Percentiles rank a stretch among this genome's conserved stretches.
Evolutionary conservation across 192 early-diverging fungal species (phyloP).

Genomic region (Backusella mclennaniae): DNA sequence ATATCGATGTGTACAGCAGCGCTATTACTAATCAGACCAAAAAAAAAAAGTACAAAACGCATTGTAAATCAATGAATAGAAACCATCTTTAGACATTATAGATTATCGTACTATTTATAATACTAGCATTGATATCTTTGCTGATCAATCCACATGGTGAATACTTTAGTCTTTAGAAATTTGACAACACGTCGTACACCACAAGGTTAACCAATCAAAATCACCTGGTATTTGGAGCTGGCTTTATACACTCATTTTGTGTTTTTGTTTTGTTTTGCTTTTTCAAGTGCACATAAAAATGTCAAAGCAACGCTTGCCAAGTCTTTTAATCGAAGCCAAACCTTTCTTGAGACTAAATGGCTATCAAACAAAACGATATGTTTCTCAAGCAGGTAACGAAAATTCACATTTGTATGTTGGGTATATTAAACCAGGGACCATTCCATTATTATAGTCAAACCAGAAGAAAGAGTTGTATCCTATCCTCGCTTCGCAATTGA

Average conservation of each 20-base stretch:
- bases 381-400: background rate
- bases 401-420: background rate
- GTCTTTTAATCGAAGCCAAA: background rate
- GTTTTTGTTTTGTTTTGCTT: background rate
- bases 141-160: too few species aligned
- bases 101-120: too few species aligned
- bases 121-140: too few species aligned
- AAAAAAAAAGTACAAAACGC: too few species aligned
- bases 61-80: too few species aligned
- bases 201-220: background rate
- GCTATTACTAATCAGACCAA: too few species aligned
- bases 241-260: background rate
- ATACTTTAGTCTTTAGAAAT: background rate
- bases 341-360: background rate
- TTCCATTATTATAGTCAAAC: background rate
- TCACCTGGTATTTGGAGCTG: background rate
- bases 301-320: background rate
- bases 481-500: conserved; percentile 13
- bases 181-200: background rate
- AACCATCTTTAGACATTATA: too few species aligned
- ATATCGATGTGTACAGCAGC: too few species aligned
- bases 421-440: background rate
- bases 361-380: background rate
- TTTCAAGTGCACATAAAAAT: background rate
- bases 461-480: background rate